A percentile compares a stretch with the other conserved stretches of the same genome.
Evolutionary conservation across 129 eudicot genomes (phyloP).

Genomic region (Escallonia herrerae): DNA sequence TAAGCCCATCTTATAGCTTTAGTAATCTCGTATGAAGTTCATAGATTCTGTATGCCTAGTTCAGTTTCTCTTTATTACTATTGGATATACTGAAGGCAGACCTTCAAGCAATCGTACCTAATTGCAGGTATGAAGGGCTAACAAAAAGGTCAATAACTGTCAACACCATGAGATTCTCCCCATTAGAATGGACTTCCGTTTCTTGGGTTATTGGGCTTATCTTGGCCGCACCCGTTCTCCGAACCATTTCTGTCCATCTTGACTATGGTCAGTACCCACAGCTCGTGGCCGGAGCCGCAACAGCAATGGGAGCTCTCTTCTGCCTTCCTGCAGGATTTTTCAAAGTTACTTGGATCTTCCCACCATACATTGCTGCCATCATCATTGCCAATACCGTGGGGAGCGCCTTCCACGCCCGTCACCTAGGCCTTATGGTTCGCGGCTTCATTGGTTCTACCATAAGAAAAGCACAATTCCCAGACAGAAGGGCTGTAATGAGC

Average conservation of each 20-base stretch:
- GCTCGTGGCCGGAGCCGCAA: constrained; percentile 49
- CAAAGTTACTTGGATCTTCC: constrained; percentile 60
- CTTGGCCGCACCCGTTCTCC: constrained; percentile 53
- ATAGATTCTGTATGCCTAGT: too few species aligned
- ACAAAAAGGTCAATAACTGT: constrained; percentile 34
- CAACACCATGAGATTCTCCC: constrained; percentile 34
- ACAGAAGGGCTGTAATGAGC: constrained; percentile 46
- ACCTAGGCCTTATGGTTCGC: constrained; percentile 68
- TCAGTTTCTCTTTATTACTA: too few species aligned
- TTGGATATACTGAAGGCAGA: too few species aligned
- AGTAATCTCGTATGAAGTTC: too few species aligned
- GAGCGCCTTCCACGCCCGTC: constrained; percentile 60
- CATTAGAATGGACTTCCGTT: constrained; percentile 74
- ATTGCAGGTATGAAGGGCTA: constrained; percentile 53
- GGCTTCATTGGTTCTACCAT: constrained; percentile 44
- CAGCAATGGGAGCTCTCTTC: constrained; percentile 61
- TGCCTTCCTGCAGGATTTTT: constrained; percentile 84
- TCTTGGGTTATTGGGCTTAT: constrained; percentile 66
- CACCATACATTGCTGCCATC: constrained; percentile 63
- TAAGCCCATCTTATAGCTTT: too few species aligned
- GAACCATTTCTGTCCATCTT: constrained; percentile 53
- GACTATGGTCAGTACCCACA: constrained; percentile 59
- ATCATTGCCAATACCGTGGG: constrained; percentile 59
- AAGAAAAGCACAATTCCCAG: constrained; percentile 38
- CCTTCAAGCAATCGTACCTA: too few species aligned